Evolutionary conservation across 2,329 filamentous ascomycete species (phyloP), one percentile per base, ranked within the genome.

Genomic region (Sporothrix humicola): DNA sequence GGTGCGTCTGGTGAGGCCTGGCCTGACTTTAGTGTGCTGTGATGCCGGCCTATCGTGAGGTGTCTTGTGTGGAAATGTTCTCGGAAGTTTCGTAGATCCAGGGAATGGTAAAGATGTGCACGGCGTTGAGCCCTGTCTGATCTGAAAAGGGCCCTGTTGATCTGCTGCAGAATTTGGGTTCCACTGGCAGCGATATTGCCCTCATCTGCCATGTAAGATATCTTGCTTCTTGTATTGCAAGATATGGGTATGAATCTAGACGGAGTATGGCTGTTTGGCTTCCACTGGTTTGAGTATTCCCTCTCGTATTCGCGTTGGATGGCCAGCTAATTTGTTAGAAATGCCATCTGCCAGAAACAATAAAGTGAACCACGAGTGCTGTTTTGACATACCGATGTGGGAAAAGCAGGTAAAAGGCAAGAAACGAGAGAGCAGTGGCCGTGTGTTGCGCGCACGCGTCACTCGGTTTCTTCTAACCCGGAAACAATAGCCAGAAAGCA

Each of bases 401-500:
- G 12, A 26, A 26, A 17, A 3, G 20, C 2, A 20, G 20, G 7
- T 13, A 37, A 37, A 37, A 37, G 26, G 12, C 37, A 23, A 61
- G 56, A 37, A 37, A 5, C 4, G 3, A 37, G 56, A n/a, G 63
- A 68, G 44, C 13, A 15, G 48, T 54, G 66, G 65, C 20, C 13
- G 46, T 69, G 26, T 15, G 26, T 26, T n/a, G 31, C 31, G 17
- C 48, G 10, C 66, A 44, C 50, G 15, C 50, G 17, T 48, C n/a
- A 37, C 52, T 46, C 42, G 46, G 42, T 42, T 63, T 26, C 26
- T 71, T 70, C 58, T 37, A 65, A 56, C 26, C 70, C 70, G 58
- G 58, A 54, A 66, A 72, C 59, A 66, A 72, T 72, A 66, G 70
- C 70, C 70, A 72, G 58, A 72, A 72, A 26, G 59, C 58, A 58